Percentiles rank a stretch among this genome's conserved stretches.
These are phyloP conservation scores for Rasamsonia emersonii DNA, from an alignment of 2,329 filamentous ascomycete genomes.

Conservation along the genomic window DNA sequence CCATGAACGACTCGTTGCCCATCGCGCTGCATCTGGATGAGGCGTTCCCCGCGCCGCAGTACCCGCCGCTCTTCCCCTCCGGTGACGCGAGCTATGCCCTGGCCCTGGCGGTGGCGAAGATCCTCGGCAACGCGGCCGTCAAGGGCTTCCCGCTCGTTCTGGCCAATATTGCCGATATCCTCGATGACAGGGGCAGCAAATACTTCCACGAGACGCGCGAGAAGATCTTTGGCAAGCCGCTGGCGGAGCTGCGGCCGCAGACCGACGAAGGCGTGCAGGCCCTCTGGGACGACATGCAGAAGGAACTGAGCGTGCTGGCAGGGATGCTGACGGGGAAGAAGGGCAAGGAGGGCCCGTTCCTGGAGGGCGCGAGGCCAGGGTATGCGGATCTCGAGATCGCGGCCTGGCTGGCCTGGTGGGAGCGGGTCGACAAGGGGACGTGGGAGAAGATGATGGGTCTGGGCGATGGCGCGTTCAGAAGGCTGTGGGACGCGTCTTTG, in stretches of 20 bases:
- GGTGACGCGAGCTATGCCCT: slow-evolving; percentile 26
- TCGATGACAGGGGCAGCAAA: slow-evolving; percentile 21
- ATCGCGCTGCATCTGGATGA: slow-evolving; percentile 25
- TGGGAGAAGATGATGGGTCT: slow-evolving; percentile 17
- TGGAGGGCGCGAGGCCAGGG: slow-evolving; percentile 22
- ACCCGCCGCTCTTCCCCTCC: slow-evolving; percentile 22
- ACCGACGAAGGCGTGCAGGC: slow-evolving; percentile 13
- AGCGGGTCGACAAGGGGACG: slow-evolving; percentile 14
- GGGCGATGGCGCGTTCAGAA: slow-evolving; percentile 20
- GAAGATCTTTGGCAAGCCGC: slow-evolving; percentile 17
- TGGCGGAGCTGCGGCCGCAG: slow-evolving; percentile 20
- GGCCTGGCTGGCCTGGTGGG: slow-evolving; percentile 17
- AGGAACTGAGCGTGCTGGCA: slow-evolving; percentile 13
- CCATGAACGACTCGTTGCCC: slow-evolving; percentile 26
- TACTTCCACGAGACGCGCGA: slow-evolving; percentile 24
- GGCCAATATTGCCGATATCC: slow-evolving; percentile 14
- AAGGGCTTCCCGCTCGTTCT: slow-evolving; percentile 12
- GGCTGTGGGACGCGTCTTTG: slow-evolving; percentile 21
- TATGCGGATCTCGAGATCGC: slow-evolving; percentile 23
- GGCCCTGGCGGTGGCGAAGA: slow-evolving; percentile 14
- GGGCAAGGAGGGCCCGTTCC: slow-evolving; percentile 25
- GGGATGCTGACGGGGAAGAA: slow-evolving; percentile 19
- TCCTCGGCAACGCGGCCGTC: slow-evolving; percentile 6
- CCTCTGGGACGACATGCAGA: slow-evolving; percentile 13
- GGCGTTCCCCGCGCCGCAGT: slow-evolving; percentile 18